Evolutionary conservation across 2,329 filamentous ascomycete species (phyloP), one percentile per base, ranked within the genome.

Genomic region (Colletotrichum horii): DNA sequence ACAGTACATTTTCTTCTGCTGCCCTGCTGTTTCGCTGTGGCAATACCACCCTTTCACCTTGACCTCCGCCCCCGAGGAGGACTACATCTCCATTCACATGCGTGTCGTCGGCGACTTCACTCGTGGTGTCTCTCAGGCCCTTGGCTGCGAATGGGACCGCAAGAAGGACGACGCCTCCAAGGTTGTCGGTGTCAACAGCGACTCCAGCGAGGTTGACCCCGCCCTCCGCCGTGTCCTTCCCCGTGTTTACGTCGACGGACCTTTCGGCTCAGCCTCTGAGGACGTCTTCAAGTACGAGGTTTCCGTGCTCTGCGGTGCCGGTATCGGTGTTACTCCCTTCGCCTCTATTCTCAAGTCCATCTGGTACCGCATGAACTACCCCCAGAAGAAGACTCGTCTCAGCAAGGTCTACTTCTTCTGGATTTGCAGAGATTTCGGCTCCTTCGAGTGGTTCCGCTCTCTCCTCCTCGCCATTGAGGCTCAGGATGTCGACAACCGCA

Each of bases 321-420:
- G 94, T 83, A 96, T 96, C 78, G 94, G 94, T 78, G 94, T 96
- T 15, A 96, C 94, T n/a, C 94, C 94, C 1, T 96, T 96, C 85
- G 94, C 94, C 15, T 95, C 94, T 0, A 96, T 96, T 79, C 89
- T 96, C 81, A 97, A 97, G 88, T 96, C 94, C 69, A 96, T 97
- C 85, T 97, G 95, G 95, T 97, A 97, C 88, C 92, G 95, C 66
- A 96, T 96, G 93, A 96, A 96, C 89, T 96, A 95, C 85, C 94
- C 94, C 4, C 93, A 95, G 83, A 91, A 93, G 84, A 94, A 94
- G 86, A 96, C 94, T 4, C 90, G 94, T 6, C 89, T 97, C 58
- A 90, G 93, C 81, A 97, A 97, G 84, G 94, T 97, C 28, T 97
- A 97, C 88, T 97, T 97, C 88, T 96, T 97, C 90, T 97, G 95